phyloP scores from a whole-genome alignment of 2,329 filamentous ascomycete genomes.

The Talaromyces sp. region DNA sequence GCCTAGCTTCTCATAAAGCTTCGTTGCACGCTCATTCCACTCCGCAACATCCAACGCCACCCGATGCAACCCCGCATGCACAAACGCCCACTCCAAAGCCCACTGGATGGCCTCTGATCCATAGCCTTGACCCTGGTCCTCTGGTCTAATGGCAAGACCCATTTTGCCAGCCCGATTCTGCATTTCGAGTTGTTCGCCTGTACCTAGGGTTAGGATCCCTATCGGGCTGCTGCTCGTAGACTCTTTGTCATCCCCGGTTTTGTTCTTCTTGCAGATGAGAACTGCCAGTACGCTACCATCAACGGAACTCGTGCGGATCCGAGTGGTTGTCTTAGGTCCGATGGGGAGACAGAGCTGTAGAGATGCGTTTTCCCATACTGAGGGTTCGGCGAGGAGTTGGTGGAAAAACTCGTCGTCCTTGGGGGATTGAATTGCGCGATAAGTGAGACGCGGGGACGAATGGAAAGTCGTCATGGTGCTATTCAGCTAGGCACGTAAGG shows the following conservation, averaged over 20 bases:
- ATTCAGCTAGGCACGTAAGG: neutral
- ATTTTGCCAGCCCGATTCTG: neutral
- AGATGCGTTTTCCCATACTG: neutral
- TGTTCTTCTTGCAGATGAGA: neutral
- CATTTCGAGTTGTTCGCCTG: neutral
- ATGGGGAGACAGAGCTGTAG: neutral
- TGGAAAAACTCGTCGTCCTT: conserved; percentile 1
- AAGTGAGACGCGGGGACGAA: neutral
- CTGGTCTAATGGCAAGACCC: neutral
- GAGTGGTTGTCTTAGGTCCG: neutral
- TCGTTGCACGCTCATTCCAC: conserved; percentile 1
- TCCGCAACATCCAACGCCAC: neutral
- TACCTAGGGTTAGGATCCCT: neutral
- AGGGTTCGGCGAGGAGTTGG: neutral
- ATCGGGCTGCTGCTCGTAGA: neutral
- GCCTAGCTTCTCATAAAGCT: conserved; percentile 2
- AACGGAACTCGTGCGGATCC: neutral
- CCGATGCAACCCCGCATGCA: conserved; percentile 1
- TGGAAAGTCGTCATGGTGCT: neutral
- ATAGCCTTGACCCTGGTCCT: conserved; percentile 4
- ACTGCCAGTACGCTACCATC: neutral
- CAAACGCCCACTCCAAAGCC: conserved; percentile 8
- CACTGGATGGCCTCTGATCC: neutral
- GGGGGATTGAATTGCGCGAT: neutral
- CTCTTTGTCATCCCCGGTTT: neutral